Evolutionary conservation across 2,329 filamentous ascomycete species (phyloP).

Genomic region (Coniochaeta sp.): DNA sequence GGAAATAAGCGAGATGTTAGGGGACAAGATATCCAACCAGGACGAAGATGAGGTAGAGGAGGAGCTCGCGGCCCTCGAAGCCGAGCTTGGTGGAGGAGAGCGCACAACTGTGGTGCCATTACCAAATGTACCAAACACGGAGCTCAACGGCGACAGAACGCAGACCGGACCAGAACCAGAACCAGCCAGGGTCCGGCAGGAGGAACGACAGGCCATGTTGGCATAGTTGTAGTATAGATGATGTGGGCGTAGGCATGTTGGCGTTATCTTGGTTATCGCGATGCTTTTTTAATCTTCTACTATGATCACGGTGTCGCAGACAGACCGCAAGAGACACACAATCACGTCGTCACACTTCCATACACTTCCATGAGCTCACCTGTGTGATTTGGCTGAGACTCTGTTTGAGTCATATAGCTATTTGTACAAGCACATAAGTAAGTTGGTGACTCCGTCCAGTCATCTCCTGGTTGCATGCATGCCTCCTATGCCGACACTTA

Average conservation of each 20-base stretch:
- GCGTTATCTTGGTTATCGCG: not conserved
- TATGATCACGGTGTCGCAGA: not conserved
- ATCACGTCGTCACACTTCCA: not conserved
- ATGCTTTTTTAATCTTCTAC: not conserved
- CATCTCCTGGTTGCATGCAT: not conserved
- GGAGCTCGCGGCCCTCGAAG: slow-evolving; percentile 76
- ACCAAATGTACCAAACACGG: slow-evolving; percentile 19
- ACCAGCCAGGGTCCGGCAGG: slow-evolving; percentile 9
- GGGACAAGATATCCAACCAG: slow-evolving; percentile 80
- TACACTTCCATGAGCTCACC: not conserved
- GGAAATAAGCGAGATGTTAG: slow-evolving; percentile 91
- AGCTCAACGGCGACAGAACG: slow-evolving; percentile 2
- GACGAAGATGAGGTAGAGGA: slow-evolving; percentile 98
- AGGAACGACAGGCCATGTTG: slow-evolving; percentile 20
- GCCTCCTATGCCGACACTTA: not conserved
- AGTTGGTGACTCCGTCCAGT: not conserved
- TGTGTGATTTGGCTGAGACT: not conserved
- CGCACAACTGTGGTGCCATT: slow-evolving; percentile 6
- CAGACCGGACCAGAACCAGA: slow-evolving; percentile 4
- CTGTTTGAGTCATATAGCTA: not conserved
- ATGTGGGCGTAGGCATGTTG: not conserved
- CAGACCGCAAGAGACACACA: not conserved
- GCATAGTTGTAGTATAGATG: slow-evolving; percentile 7
- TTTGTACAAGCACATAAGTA: not conserved
- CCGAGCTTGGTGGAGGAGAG: slow-evolving; percentile 34